phyloP scores from a whole-genome alignment of 257 asterid species.

The Solanum chiquidenum region DNA sequence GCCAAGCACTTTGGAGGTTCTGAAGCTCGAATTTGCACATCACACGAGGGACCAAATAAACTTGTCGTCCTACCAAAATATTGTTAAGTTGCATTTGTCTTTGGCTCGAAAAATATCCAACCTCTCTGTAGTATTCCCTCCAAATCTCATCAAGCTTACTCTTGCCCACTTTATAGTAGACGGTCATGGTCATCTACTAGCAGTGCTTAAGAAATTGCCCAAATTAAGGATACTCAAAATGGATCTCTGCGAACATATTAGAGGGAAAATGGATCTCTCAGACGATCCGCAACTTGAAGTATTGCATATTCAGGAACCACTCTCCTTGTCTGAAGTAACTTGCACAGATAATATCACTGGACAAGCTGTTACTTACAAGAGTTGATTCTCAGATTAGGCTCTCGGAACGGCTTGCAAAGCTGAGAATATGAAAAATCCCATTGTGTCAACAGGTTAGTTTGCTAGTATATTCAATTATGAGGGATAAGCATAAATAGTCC shows the following conservation, averaged over 20 bases:
- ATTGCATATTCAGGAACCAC: neutral
- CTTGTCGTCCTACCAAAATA: neutral
- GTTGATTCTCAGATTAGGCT: neutral
- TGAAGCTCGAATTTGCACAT: neutral
- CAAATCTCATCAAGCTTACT: neutral
- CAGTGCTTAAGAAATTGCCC: neutral
- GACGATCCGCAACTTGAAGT: neutral
- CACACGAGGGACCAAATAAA: neutral
- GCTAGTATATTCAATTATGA: no score
- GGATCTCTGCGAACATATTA: neutral
- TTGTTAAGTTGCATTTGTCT: neutral
- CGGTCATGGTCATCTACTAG: neutral
- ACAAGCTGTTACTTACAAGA: neutral
- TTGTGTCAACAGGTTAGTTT: no score
- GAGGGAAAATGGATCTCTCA: neutral
- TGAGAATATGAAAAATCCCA: neutral
- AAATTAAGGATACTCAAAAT: conserved; percentile 4
- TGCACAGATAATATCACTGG: neutral
- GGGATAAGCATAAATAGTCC: no score
- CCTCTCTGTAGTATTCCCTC: neutral
- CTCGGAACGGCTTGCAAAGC: neutral
- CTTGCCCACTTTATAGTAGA: neutral
- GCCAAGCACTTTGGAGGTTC: neutral
- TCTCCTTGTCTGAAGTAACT: neutral
- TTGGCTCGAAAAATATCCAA: neutral